Percentiles rank a stretch among this genome's conserved stretches.
Conservation (phyloP, 768 basidiomycete genomes). For the Podaxis sp. region DNA sequence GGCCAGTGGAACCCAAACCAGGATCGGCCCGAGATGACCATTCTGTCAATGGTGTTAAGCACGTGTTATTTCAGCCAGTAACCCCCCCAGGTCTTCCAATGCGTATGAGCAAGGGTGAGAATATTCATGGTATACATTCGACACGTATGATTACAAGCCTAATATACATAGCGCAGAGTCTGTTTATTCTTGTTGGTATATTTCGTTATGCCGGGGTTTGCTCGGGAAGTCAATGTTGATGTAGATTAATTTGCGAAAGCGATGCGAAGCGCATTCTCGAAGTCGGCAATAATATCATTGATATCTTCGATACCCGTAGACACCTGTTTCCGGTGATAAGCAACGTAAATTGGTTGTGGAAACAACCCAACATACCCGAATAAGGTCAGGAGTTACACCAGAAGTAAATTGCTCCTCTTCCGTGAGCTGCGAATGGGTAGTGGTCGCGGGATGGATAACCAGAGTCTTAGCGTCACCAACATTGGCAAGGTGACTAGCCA, state of each 20-base stretch:
- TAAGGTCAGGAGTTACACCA: conserved; percentile 75
- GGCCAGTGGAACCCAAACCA: too few species aligned
- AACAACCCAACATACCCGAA: conserved; percentile 37
- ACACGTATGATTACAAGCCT: not conserved
- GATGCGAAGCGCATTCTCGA: conserved; percentile 31
- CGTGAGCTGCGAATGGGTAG: conserved; percentile 70
- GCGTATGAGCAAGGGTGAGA: not conserved
- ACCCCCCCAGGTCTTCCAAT: not conserved
- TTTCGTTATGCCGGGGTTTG: too few species aligned
- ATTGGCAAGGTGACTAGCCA: conserved; percentile 72
- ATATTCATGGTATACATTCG: not conserved
- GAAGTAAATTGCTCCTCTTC: conserved; percentile 54
- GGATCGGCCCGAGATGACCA: not conserved
- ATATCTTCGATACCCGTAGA: conserved; percentile 39
- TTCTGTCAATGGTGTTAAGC: too few species aligned
- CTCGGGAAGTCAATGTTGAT: too few species aligned
- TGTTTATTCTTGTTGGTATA: too few species aligned
- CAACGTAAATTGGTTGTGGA: not conserved
- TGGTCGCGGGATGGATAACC: conserved; percentile 73
- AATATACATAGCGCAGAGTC: not conserved
- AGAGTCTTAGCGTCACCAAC: conserved; percentile 78
- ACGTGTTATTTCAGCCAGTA: too few species aligned
- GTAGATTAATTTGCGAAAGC: conserved; percentile 14
- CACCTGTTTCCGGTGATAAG: conserved; percentile 11
- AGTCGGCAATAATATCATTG: conserved; percentile 38